A percentile compares a stretch with the other conserved stretches of the same genome.
Evolutionary conservation across 805 yeast genomes (phyloP).

Genomic region (Wickerhamomyces subpelliculosus): DNA sequence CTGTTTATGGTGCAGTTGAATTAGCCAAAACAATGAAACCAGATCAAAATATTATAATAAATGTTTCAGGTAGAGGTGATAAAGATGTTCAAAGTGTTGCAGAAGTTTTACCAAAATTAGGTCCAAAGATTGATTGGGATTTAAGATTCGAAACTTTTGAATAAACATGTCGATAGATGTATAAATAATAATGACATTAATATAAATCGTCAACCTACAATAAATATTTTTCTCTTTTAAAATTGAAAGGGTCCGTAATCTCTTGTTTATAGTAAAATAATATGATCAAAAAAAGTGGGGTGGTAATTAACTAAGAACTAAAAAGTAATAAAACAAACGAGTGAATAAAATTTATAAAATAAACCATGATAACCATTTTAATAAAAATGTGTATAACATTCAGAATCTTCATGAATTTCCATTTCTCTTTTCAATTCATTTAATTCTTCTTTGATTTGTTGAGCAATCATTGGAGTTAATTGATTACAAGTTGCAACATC

Average conservation of each 20-base stretch:
- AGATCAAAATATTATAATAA: conserved; percentile 79
- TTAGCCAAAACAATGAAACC: conserved; percentile 76
- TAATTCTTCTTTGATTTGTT: conserved; percentile 77
- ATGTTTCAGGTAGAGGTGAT: conserved; percentile 97
- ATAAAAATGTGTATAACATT: conserved; percentile 78
- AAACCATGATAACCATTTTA: too few species aligned
- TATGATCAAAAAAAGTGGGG: too few species aligned
- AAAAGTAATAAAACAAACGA: too few species aligned
- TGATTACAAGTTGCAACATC: conserved; percentile 90
- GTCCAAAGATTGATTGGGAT: conserved; percentile 94
- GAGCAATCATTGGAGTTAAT: conserved; percentile 80
- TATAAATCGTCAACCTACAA: too few species aligned
- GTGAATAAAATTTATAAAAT: too few species aligned
- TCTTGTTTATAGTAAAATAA: too few species aligned
- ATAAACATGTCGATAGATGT: conserved; percentile 1
- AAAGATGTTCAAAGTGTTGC: conserved; percentile 98
- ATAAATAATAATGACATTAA: too few species aligned
- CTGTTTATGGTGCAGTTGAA: conserved; percentile 84
- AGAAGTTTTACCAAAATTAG: conserved; percentile 81
- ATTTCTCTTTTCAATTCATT: conserved; percentile 72
- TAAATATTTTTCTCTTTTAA: background rate
- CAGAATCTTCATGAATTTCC: conserved; percentile 77
- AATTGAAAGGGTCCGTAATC: background rate
- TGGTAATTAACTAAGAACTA: too few species aligned
- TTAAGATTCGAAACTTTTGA: conserved; percentile 62